Conservation (phyloP, 805 yeast species). For the Clavispora phyllophila region DNA sequence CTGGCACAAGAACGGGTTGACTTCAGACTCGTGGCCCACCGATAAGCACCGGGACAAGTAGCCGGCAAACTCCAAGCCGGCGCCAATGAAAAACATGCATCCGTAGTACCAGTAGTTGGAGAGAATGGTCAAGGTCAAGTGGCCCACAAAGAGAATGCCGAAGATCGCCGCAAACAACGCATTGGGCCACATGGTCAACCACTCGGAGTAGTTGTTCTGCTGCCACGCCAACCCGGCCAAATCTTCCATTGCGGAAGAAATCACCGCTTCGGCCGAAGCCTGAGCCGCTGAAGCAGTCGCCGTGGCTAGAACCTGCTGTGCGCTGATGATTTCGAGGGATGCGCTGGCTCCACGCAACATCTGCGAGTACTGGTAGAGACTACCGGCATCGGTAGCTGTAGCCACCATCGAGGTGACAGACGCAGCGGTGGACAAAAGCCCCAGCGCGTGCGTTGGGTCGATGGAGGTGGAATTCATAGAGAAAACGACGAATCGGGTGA, state of each 20-base stretch:
- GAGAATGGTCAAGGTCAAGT: not conserved
- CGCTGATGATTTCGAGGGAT: not conserved
- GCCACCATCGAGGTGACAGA: not conserved
- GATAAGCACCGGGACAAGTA: conserved; percentile 7
- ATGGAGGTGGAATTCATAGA: not conserved
- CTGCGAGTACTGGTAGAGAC: not conserved
- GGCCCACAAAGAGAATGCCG: not conserved
- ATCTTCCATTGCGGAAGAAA: not conserved
- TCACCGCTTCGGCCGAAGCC: conserved; percentile 1
- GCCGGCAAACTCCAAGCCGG: conserved; percentile 8
- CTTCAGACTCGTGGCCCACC: conserved; percentile 9
- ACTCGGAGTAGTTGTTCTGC: not conserved
- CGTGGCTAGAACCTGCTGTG: conserved; percentile 1
- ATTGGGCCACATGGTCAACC: conserved; percentile 1
- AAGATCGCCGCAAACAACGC: not conserved
- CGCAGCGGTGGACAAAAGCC: not conserved
- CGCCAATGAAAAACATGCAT: conserved; percentile 4
- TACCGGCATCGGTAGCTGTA: not conserved
- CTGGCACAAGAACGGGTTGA: conserved; percentile 9
- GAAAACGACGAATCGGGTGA: too few relatives aligned
- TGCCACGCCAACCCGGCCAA: not conserved
- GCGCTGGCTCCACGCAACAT: not conserved
- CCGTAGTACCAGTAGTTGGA: conserved; percentile 1
- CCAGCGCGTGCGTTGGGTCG: not conserved
- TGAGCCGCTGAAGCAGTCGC: not conserved